Conservation (phyloP, 2,329 filamentous ascomycete genomes). For the Diplodia intermedia region DNA sequence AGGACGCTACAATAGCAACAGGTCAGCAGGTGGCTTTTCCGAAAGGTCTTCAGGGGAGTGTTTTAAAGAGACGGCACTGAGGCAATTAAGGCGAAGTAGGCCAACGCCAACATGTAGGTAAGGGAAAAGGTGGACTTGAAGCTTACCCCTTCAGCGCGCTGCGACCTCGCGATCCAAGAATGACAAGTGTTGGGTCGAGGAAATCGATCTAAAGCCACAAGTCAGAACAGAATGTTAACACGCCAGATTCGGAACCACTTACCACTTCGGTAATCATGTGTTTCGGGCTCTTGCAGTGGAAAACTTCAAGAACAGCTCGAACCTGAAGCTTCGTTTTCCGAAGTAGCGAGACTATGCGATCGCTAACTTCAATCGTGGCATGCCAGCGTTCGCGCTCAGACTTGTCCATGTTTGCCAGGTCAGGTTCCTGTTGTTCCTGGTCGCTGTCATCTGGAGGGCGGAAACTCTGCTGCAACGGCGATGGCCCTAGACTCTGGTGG, state of each 20-base stretch:
- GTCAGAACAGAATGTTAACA: not conserved
- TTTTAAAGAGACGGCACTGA: not conserved
- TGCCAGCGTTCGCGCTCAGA: constrained; percentile 79
- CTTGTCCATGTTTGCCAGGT: constrained; percentile 52
- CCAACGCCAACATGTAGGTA: too few species aligned
- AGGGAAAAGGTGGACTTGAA: not conserved
- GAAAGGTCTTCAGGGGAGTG: not conserved
- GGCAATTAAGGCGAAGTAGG: not conserved
- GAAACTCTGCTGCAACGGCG: constrained; percentile 45
- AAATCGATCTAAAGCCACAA: constrained; percentile 72
- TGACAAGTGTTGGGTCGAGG: constrained; percentile 87
- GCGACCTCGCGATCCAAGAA: constrained; percentile 88
- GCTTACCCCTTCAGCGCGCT: constrained; percentile 90
- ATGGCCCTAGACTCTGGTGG: constrained; percentile 41
- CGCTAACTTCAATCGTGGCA: constrained; percentile 83
- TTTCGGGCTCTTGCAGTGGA: constrained; percentile 97
- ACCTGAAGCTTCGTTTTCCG: constrained; percentile 93
- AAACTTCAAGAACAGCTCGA: constrained; percentile 90
- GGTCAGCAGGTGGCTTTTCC: not conserved
- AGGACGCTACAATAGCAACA: constrained; percentile 69
- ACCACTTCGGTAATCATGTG: constrained; percentile 93
- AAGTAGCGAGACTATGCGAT: constrained; percentile 82
- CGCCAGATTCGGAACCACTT: constrained; percentile 40
- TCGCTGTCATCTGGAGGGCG: constrained; percentile 40
- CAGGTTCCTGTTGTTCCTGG: constrained; percentile 36